These are phyloP conservation scores for Colletotrichum filicis DNA, from an alignment of 2,329 filamentous ascomycete species.

Conservation along the genomic window DNA sequence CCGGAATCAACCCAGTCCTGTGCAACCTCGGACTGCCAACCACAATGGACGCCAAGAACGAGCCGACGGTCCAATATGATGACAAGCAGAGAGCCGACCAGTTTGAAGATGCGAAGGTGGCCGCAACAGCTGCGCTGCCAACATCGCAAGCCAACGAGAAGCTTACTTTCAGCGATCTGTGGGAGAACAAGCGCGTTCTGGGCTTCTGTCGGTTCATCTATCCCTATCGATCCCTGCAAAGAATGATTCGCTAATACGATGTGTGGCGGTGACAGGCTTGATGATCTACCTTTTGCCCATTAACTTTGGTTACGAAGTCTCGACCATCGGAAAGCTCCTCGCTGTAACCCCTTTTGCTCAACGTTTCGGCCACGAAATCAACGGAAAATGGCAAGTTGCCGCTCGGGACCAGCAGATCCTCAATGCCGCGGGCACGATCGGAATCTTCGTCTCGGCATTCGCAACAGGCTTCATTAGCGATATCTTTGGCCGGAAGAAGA, in stretches of 20 bases:
- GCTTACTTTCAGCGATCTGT: conserved; percentile 10
- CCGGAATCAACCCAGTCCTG: too few relatives aligned
- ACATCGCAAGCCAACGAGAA: conserved; percentile 15
- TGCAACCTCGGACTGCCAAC: neutral
- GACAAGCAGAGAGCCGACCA: conserved; percentile 14
- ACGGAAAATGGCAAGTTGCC: conserved; percentile 36
- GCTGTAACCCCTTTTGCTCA: conserved; percentile 42
- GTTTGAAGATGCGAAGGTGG: conserved; percentile 3
- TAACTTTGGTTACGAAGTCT: conserved; percentile 42
- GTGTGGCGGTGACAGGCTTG: conserved; percentile 2
- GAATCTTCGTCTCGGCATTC: conserved; percentile 44
- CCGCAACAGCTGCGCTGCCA: conserved; percentile 9
- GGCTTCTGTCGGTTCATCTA: conserved; percentile 26
- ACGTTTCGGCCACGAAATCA: conserved; percentile 39
- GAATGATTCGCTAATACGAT: neutral
- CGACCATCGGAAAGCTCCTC: conserved; percentile 43
- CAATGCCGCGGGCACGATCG: conserved; percentile 43
- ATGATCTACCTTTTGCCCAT: conserved; percentile 29
- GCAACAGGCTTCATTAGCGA: conserved; percentile 41
- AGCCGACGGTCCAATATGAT: neutral
- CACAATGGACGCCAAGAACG: conserved; percentile 16
- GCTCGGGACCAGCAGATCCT: conserved; percentile 44
- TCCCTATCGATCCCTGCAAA: neutral
- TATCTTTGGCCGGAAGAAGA: conserved; percentile 41
- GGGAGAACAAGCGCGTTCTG: conserved; percentile 26